Base-by-base conservation (phyloP, 805 yeast genomes). In the Lachancea quebecensis region DNA sequence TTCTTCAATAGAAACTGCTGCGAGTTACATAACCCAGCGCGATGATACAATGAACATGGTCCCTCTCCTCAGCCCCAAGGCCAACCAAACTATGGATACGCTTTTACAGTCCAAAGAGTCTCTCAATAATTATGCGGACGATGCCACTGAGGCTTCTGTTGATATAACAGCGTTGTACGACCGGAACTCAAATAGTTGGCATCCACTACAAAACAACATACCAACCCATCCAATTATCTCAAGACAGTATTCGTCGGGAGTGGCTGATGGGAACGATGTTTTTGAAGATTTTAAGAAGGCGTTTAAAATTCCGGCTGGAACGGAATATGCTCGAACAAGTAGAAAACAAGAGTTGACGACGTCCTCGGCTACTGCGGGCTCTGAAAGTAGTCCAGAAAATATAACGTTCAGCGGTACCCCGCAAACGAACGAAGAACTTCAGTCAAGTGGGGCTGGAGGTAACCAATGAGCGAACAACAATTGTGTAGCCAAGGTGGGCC, bases 81-180 rank as follows among this genome's bases (percentile, higher is more conserved):
- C 57, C 4, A 47, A 47, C 17, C 48, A 30, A 14, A 43, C 50
- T 9, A 55, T 55, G 34, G 60, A 57, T 35, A 52, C 63, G n/a
- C 49, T 51, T 11, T 44, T 51, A 14, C 55, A 54, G 38, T 59
- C 69, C 8, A 51, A 57, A 21, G 70, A 65, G 28, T 62, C 67
- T 0, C 49, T 60, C 14, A 35, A 38, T 10, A 56, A 55, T 12
- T 46, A 47, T 31, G 35, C 50, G 1, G 53, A 49, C 27, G 45
- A 44, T 5, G 53, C 61, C 8, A 41, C 56, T 3, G 64, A 64
- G 39, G 52, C 65, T 0, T 62, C 70, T 2, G 65, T 66, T 32
- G 72, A 68, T 46, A 65, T 68, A 4, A 68, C 71, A 1, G 66
- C 70, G 1, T 51, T 68, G 35, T 66, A 65, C 39, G 56, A 54